A percentile compares a stretch with the other conserved stretches of the same genome.
These are phyloP conservation scores for Geoglossum cookeanum DNA, from an alignment of 2,329 filamentous ascomycete species.

Conservation along the genomic window DNA sequence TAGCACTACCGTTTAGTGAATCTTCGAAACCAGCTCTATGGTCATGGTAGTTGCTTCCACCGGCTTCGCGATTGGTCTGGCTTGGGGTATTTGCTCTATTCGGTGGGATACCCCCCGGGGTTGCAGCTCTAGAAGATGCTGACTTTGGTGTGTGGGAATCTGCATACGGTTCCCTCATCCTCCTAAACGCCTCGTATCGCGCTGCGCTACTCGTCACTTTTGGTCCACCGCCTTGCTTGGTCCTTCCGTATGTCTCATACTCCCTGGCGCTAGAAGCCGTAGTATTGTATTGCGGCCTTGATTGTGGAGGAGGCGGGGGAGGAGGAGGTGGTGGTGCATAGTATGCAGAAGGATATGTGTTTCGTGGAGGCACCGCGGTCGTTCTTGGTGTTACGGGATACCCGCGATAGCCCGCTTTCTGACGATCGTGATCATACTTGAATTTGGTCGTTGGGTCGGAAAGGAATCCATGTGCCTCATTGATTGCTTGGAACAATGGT, in stretches of 20 bases:
- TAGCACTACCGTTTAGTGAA: neutral
- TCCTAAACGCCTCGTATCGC: neutral
- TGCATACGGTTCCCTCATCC: neutral
- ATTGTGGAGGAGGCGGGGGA: neutral
- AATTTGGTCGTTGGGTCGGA: slow-evolving; percentile 36
- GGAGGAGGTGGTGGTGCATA: neutral
- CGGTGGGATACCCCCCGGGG: neutral
- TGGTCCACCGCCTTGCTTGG: neutral
- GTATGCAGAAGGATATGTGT: neutral
- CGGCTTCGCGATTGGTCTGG: neutral
- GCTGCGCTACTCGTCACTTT: neutral
- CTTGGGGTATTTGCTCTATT: neutral
- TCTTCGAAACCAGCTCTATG: neutral
- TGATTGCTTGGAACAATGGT: slow-evolving; percentile 68
- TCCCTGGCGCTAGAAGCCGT: slow-evolving; percentile 1
- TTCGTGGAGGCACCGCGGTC: neutral
- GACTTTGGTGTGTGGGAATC: neutral
- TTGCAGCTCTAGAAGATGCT: neutral
- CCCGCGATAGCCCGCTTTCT: slow-evolving; percentile 25
- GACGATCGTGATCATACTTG: slow-evolving; percentile 43
- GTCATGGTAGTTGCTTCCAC: neutral
- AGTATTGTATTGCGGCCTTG: neutral
- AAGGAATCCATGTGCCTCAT: slow-evolving; percentile 66
- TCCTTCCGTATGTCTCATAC: neutral
- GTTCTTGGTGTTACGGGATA: slow-evolving; percentile 6